These are phyloP conservation scores for Leptodermis oblonga DNA, from an alignment of 257 asterid species.

Conservation along the genomic window DNA sequence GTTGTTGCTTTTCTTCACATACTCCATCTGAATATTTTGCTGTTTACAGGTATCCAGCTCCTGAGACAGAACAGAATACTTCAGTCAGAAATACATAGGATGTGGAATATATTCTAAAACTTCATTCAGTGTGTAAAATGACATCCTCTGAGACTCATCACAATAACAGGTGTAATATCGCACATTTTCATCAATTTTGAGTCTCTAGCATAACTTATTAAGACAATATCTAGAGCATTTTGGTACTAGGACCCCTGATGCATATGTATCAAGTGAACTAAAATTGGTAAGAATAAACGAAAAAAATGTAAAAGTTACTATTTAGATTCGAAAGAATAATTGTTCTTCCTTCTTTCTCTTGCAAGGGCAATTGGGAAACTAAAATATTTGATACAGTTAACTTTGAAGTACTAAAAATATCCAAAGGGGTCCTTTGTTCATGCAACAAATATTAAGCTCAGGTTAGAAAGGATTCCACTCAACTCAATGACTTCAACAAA, in stretches of 20 bases:
- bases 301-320: not conserved
- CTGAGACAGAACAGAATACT: constrained; percentile 33
- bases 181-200: not conserved
- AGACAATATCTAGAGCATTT: not conserved
- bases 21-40: constrained; percentile 63
- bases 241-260: not conserved
- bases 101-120: not conserved
- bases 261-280: not conserved
- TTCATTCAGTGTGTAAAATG: not conserved
- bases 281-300: not conserved
- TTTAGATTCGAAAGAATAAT: not conserved
- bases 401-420: not conserved
- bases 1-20: constrained; percentile 50
- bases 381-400: not conserved
- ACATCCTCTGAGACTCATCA: not conserved
- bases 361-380: too few relatives aligned
- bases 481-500: not conserved
- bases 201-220: not conserved
- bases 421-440: not conserved
- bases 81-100: constrained; percentile 16
- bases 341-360: not conserved
- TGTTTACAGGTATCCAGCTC: constrained; percentile 57
- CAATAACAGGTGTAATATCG: not conserved
- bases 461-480: not conserved
- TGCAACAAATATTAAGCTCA: not conserved